These are phyloP conservation scores for Garcia nutans DNA, from an alignment of 345 rosid genomes.

Conservation along the genomic window DNA sequence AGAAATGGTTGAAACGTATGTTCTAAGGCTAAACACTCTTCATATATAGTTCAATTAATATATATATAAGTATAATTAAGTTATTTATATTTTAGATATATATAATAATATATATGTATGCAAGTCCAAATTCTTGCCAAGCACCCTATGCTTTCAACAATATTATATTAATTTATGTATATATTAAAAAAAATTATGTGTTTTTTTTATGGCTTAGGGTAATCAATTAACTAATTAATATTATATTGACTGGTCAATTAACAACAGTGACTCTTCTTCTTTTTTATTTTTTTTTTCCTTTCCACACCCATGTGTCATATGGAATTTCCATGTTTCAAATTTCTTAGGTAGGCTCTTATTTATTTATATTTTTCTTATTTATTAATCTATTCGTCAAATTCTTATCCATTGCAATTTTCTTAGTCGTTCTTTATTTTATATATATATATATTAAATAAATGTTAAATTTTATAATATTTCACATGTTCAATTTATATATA, in stretches of 20 bases:
- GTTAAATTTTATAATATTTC: too few species aligned
- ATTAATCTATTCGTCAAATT: too few species aligned
- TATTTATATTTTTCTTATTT: neutral
- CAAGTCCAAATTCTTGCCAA: neutral
- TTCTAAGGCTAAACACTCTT: constrained; percentile 23
- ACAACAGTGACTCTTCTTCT: neutral
- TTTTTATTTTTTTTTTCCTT: neutral
- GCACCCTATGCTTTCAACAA: neutral
- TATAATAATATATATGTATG: too few species aligned
- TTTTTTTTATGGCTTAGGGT: neutral
- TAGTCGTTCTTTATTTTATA: too few species aligned
- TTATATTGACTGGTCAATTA: constrained; percentile 19
- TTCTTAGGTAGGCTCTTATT: neutral
- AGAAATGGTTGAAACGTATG: constrained; percentile 41
- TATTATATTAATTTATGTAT: too few species aligned
- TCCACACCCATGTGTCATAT: neutral
- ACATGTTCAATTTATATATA: too few species aligned
- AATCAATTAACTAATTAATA: too few species aligned
- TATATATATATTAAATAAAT: too few species aligned
- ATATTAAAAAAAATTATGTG: too few species aligned
- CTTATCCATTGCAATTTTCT: too few species aligned
- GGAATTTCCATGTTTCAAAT: too few species aligned
- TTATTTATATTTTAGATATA: neutral
- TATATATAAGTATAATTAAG: too few species aligned
- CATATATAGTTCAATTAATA: constrained; percentile 1